Conservation (phyloP, 1,284 basidiomycete genomes). For the Volvariella surrecta region DNA sequence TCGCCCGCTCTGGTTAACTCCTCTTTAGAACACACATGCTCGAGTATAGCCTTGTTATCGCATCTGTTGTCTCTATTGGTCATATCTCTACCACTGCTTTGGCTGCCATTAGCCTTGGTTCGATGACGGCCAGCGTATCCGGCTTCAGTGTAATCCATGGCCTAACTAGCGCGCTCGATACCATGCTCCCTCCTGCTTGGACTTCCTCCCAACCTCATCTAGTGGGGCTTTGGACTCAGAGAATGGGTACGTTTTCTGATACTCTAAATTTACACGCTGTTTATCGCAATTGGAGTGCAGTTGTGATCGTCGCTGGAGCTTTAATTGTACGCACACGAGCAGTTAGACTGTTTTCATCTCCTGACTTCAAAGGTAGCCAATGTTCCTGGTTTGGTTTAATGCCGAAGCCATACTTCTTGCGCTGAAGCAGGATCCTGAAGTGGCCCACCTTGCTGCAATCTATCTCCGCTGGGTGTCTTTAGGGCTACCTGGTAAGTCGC, state of each 20-base stretch:
- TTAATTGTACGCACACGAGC: conserved; percentile 38
- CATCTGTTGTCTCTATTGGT: conserved; percentile 76
- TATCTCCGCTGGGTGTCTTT: conserved; percentile 77
- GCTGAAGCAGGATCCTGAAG: conserved; percentile 81
- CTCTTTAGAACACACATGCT: conserved; percentile 58
- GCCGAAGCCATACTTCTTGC: conserved; percentile 72
- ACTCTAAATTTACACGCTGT: conserved; percentile 1
- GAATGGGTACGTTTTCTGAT: conserved; percentile 55
- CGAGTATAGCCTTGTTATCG: conserved; percentile 70
- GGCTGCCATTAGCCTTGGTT: conserved; percentile 79
- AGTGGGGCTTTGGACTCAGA: conserved; percentile 87
- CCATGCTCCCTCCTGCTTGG: conserved; percentile 87
- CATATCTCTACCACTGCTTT: conserved; percentile 79
- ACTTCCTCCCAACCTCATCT: conserved; percentile 76
- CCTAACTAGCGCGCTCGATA: conserved; percentile 80
- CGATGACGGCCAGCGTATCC: conserved; percentile 75
- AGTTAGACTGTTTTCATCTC: conserved; percentile 10
- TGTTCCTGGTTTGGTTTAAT: conserved; percentile 70
- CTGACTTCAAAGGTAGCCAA: conserved; percentile 37
- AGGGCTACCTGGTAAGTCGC: conserved; percentile 60
- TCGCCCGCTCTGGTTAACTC: conserved; percentile 4
- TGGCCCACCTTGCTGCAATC: conserved; percentile 68
- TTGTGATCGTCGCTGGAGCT: conserved; percentile 54
- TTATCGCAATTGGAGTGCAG: conserved; percentile 27
- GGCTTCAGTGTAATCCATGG: conserved; percentile 74